Conservation (phyloP, 2,329 filamentous ascomycete genomes). For the Pestalotiopsis sp. region DNA sequence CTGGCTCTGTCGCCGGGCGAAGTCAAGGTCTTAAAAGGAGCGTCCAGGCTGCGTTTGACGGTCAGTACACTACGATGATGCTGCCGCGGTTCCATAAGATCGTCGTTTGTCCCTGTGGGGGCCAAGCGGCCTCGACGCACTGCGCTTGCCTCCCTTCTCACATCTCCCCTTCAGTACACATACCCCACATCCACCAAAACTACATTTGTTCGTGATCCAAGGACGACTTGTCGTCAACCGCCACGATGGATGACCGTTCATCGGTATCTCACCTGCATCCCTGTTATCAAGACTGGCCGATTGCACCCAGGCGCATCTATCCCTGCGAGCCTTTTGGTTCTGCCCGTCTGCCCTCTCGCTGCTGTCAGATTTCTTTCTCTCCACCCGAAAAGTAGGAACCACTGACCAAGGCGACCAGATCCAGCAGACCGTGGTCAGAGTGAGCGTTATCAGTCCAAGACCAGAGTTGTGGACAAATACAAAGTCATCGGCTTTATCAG, state of each 20-base stretch:
- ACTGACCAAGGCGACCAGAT: conserved; percentile 42
- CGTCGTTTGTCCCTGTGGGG: background rate
- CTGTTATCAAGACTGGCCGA: conserved; percentile 15
- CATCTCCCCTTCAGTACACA: background rate
- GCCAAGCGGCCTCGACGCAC: background rate
- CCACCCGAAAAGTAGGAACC: background rate
- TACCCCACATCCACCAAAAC: background rate
- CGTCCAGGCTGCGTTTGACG: conserved; percentile 64
- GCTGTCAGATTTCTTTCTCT: conserved; percentile 22
- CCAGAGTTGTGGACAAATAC: conserved; percentile 89
- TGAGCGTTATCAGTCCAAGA: conserved; percentile 70
- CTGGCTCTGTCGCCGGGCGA: conserved; percentile 47
- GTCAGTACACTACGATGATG: conserved; percentile 39
- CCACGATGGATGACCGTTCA: background rate
- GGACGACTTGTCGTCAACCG: background rate
- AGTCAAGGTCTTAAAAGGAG: conserved; percentile 58
- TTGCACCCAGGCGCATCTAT: conserved; percentile 18
- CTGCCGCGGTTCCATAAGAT: background rate
- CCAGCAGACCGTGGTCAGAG: conserved; percentile 50
- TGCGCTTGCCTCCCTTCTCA: background rate
- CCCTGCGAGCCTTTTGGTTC: conserved; percentile 16
- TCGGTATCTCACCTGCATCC: conserved; percentile 3
- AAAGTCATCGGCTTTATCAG: conserved; percentile 98
- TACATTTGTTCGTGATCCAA: no score
- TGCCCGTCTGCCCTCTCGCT: conserved; percentile 12